Evolutionary conservation across 345 rosid genomes (phyloP).

Genomic region (Moricandia moricandioides): DNA sequence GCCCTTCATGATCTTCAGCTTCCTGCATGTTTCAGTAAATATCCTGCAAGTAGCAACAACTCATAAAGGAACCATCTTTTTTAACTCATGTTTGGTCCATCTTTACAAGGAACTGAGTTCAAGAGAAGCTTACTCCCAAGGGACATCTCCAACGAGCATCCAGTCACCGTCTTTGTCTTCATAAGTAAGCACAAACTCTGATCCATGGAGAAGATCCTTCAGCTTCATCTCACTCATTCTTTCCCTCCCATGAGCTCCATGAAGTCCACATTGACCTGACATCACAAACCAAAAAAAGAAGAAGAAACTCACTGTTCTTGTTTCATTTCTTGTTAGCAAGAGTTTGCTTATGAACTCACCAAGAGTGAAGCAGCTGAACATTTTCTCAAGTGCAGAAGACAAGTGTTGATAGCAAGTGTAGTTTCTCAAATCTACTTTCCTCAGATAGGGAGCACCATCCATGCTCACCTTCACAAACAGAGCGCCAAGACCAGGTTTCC

Average conservation of each 20-base stretch:
- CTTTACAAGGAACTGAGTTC: neutral
- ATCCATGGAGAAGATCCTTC: constrained; percentile 83
- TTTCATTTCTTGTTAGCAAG: neutral
- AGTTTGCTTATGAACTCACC: constrained; percentile 39
- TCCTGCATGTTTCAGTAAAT: constrained; percentile 79
- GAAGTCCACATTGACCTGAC: constrained; percentile 73
- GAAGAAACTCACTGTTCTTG: neutral
- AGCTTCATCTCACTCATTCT: constrained; percentile 63
- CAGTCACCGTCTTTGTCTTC: constrained; percentile 93
- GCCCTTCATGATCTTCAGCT: constrained; percentile 90
- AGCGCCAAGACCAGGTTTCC: constrained; percentile 67
- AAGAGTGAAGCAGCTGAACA: constrained; percentile 88
- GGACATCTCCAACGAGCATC: constrained; percentile 99
- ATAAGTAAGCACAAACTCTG: constrained; percentile 82
- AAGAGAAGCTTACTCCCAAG: constrained; percentile 78
- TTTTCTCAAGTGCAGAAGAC: constrained; percentile 86
- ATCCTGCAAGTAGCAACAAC: constrained; percentile 47
- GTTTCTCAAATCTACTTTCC: constrained; percentile 82
- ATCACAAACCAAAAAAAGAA: constrained; percentile 3
- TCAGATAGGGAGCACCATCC: constrained; percentile 92
- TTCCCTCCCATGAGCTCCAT: constrained; percentile 61
- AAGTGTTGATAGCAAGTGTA: constrained; percentile 65
- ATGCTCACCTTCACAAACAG: constrained; percentile 89
- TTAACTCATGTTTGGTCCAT: neutral
- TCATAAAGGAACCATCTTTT: neutral